phyloP scores from a whole-genome alignment of 2,329 filamentous ascomycete genomes.

The Rhexocercosporidium sp. region DNA sequence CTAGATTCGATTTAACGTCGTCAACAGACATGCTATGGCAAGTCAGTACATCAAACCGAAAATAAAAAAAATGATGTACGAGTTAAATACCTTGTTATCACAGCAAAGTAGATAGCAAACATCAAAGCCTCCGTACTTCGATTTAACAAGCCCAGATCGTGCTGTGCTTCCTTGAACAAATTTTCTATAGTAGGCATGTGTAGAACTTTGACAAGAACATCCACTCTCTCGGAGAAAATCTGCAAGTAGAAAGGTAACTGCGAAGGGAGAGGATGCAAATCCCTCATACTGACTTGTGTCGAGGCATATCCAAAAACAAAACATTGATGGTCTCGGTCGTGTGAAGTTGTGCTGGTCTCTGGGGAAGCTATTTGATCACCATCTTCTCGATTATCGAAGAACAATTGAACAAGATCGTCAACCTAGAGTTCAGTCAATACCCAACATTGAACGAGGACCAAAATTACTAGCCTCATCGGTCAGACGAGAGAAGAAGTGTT shows the following conservation, averaged over 20 bases:
- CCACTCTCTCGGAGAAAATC: slow-evolving; percentile 57
- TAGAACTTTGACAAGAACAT: slow-evolving; percentile 49
- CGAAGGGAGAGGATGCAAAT: slow-evolving; percentile 57
- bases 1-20: slow-evolving; percentile 13
- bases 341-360: slow-evolving; percentile 42
- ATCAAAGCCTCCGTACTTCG: slow-evolving; percentile 55
- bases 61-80: no score
- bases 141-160: slow-evolving; percentile 39
- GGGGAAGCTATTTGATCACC: slow-evolving; percentile 4
- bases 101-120: slow-evolving; percentile 62
- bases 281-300: slow-evolving; percentile 42
- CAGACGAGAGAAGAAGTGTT: slow-evolving; percentile 60
- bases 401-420: slow-evolving; percentile 13
- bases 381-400: slow-evolving; percentile 6
- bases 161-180: slow-evolving; percentile 39
- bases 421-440: slow-evolving; percentile 1
- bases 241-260: slow-evolving; percentile 60
- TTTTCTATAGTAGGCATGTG: slow-evolving; percentile 52
- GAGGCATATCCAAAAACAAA: slow-evolving; percentile 55
- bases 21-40: slow-evolving; percentile 13
- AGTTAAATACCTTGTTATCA: slow-evolving; percentile 45
- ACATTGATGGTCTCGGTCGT: slow-evolving; percentile 44
- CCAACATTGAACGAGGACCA: no score
- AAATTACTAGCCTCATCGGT: slow-evolving; percentile 55
- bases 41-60: not conserved